Conservation (phyloP, 768 basidiomycete species). For the Candolleomyces efflorescens region DNA sequence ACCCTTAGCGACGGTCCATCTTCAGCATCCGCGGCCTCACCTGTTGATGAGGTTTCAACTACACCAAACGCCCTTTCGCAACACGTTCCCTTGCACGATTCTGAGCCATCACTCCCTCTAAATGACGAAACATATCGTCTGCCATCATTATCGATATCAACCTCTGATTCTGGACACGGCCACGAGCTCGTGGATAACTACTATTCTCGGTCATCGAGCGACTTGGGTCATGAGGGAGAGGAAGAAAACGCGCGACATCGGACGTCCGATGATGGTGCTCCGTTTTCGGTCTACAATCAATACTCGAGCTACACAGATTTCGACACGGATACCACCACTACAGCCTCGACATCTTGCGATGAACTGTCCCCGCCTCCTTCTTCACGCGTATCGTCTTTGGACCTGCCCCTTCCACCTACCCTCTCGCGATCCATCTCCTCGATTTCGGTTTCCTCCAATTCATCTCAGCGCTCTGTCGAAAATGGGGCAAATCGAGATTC, state of each 20-base stretch:
- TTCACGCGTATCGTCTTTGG: conserved; percentile 25
- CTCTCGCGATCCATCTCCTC: conserved; percentile 41
- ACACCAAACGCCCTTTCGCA: neutral
- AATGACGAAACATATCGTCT: neutral
- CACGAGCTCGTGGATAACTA: neutral
- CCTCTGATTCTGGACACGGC: neutral
- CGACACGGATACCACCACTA: conserved; percentile 3
- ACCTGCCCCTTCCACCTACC: conserved; percentile 17
- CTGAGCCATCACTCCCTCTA: neutral
- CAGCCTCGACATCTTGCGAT: conserved; percentile 6
- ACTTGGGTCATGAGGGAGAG: neutral
- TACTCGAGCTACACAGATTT: neutral
- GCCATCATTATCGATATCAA: neutral
- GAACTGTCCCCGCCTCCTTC: conserved; percentile 21
- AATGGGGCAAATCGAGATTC: neutral
- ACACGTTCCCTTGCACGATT: neutral
- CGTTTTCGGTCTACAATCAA: neutral
- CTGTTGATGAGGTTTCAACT: neutral
- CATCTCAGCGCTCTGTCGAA: conserved; percentile 24
- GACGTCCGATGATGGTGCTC: neutral
- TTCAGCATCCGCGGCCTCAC: neutral
- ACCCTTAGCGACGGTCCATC: neutral
- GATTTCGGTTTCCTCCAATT: conserved; percentile 30
- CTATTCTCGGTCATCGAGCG: neutral
- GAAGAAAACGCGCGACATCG: neutral